These are phyloP conservation scores for Trichosporon sp. DNA, from an alignment of 1,284 basidiomycete genomes.

Conservation along the genomic window DNA sequence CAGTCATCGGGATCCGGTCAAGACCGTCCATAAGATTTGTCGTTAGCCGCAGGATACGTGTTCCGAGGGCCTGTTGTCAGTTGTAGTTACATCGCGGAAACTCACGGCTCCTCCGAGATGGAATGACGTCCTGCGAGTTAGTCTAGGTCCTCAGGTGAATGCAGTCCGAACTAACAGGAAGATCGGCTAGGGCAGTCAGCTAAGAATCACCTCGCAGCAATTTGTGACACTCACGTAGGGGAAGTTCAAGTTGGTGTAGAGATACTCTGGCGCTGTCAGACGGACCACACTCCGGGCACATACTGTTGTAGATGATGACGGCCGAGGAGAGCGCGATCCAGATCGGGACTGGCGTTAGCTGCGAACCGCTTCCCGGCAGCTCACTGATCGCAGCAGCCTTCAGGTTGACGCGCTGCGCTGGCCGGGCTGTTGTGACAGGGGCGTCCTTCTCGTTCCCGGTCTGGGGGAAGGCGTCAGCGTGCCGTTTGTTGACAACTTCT, in stretches of 20 bases:
- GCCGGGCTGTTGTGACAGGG: not conserved
- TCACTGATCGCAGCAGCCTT: conserved; percentile 20
- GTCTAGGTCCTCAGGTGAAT: conserved; percentile 27
- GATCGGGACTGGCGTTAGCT: conserved; percentile 38
- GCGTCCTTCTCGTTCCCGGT: not conserved
- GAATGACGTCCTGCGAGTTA: conserved; percentile 64
- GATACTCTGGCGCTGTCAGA: conserved; percentile 54
- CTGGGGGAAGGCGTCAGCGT: not conserved
- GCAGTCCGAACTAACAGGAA: conserved; percentile 36
- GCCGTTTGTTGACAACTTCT: not conserved
- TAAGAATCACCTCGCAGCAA: not conserved
- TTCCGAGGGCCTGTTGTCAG: conserved; percentile 70
- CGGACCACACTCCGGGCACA: conserved; percentile 1
- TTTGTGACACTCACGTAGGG: conserved; percentile 52
- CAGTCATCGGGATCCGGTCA: conserved; percentile 75
- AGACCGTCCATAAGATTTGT: conserved; percentile 79
- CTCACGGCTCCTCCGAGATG: conserved; percentile 45
- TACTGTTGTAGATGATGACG: conserved; percentile 92
- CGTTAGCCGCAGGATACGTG: conserved; percentile 77
- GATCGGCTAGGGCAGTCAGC: conserved; percentile 37
- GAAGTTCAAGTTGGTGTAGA: conserved; percentile 77
- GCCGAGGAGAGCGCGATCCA: conserved; percentile 78
- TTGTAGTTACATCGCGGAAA: not conserved
- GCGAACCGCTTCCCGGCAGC: not conserved
- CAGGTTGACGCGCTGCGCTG: conserved; percentile 3